These are phyloP conservation scores for Adenanthera pavonina DNA, from an alignment of 306 rosid genomes.

Conservation along the genomic window DNA sequence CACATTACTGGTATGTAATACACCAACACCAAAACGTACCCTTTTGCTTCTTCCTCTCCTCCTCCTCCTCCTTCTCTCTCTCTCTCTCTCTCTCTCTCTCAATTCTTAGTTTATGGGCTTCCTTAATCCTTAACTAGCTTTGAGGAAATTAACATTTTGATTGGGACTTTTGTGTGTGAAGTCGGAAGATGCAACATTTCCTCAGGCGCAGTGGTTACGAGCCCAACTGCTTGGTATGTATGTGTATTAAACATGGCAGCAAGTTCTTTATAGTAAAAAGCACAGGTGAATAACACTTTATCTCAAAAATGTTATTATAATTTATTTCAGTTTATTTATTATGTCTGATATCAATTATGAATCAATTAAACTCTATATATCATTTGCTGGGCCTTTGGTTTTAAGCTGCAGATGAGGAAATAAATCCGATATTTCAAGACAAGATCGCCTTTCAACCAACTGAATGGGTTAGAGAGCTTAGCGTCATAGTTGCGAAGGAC, in stretches of 20 bases:
- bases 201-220: not conserved
- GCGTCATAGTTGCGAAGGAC: not conserved
- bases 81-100: too few relatives aligned
- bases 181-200: not conserved
- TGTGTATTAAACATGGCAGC: not conserved
- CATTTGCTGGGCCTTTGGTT: too few relatives aligned
- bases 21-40: not conserved
- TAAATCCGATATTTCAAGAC: not conserved
- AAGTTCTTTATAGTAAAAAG: not conserved
- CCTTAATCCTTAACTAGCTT: too few relatives aligned
- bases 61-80: not conserved
- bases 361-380: too few relatives aligned
- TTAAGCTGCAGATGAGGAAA: not conserved
- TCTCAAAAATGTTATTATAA: too few relatives aligned
- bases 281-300: not conserved
- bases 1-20: not conserved
- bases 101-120: too few relatives aligned
- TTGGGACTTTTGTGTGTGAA: not conserved
- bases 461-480: not conserved
- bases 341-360: not conserved
- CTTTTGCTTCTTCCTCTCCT: not conserved
- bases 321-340: too few relatives aligned
- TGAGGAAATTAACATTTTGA: too few relatives aligned
- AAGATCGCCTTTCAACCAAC: not conserved
- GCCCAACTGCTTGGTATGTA: not conserved